Conservation (phyloP, 2,329 filamentous ascomycete genomes). For the Aspergillus viridinutans region DNA sequence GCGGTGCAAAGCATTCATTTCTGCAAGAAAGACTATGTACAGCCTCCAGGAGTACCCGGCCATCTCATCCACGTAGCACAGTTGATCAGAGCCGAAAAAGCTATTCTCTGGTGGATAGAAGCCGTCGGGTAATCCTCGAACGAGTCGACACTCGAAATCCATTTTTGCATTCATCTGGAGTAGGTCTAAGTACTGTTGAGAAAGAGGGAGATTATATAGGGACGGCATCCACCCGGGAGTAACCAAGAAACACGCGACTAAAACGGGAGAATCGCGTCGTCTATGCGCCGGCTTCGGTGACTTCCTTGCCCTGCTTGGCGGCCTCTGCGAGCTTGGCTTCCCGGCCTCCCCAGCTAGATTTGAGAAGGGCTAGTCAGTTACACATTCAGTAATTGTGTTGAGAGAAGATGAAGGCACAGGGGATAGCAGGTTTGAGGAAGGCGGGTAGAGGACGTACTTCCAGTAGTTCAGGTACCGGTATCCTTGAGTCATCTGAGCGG, state of each 20-base stretch:
- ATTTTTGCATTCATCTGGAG: neutral
- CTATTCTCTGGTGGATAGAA: no score
- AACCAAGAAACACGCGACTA: constrained; percentile 8
- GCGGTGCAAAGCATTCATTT: neutral
- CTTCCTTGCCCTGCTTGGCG: constrained; percentile 26
- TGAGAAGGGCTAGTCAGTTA: constrained; percentile 9
- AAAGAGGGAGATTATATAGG: neutral
- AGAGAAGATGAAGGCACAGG: neutral
- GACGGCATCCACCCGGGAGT: neutral
- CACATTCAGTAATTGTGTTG: neutral
- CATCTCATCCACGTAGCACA: neutral
- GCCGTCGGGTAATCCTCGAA: neutral
- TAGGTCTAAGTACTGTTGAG: neutral
- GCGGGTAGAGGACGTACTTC: constrained; percentile 38
- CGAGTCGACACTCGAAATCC: neutral
- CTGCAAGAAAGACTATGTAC: neutral
- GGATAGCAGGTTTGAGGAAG: neutral
- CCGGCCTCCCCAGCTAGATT: constrained; percentile 39
- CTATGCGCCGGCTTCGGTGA: constrained; percentile 28
- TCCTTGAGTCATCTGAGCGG: constrained; percentile 56
- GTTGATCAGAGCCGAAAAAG: neutral
- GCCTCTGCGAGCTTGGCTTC: constrained; percentile 37
- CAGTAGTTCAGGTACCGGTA: constrained; percentile 61
- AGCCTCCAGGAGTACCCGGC: neutral
- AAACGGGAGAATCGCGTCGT: constrained; percentile 8